Base-by-base conservation (phyloP, 2,329 filamentous ascomycete genomes). In the Microcera coccophila region DNA sequence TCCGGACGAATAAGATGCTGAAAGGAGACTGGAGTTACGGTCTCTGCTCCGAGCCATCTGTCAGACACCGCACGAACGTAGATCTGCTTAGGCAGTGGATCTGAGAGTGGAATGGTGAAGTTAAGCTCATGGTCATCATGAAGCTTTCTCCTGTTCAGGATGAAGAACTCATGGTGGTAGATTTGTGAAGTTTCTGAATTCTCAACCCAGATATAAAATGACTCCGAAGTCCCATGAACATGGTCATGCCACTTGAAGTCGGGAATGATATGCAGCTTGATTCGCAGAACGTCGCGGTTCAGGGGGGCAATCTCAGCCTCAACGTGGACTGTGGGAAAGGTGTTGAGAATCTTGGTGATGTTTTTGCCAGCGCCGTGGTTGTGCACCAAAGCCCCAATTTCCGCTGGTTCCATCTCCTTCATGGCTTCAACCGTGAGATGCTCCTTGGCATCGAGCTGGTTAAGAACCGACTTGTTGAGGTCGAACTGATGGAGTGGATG, bases 141-240 rank as follows among this genome's bases (percentile, higher is more conserved):
- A 3, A 98, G 75, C 73, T 95, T 96, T 65, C 81, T 87, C 50
- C 90, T 78, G 48, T 82, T 94, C 5, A 98, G 75, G 43, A 98
- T 93, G 68, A 98, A 97, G 66, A 85, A 96, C 63, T 98, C 93
- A 52, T 97, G 88, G 58, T 98, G 93, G 58, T 95, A 97, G 31
- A 98, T 97, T 65, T 97, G 90, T 0, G 89, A 90, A 0, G 90
- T 96, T 57, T 97, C 93, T 0, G 91, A 96, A 62, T 97, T 95
- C 65, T 98, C 93, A 3, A 98, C 91, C 94, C 93, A 98, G 44
- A 98, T 85, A 79, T 94, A 98, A 69, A 94, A 98, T 4, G 91
- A 91, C 60, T 98, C 93, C 0, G 91, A 96, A 3, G 84, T 89
- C 15, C 94, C 94, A 60, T 98, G 90, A 45, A 95, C 80, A 36